Evolutionary conservation across 805 yeast genomes (phyloP).

Genomic region (Priceomyces carsonii): DNA sequence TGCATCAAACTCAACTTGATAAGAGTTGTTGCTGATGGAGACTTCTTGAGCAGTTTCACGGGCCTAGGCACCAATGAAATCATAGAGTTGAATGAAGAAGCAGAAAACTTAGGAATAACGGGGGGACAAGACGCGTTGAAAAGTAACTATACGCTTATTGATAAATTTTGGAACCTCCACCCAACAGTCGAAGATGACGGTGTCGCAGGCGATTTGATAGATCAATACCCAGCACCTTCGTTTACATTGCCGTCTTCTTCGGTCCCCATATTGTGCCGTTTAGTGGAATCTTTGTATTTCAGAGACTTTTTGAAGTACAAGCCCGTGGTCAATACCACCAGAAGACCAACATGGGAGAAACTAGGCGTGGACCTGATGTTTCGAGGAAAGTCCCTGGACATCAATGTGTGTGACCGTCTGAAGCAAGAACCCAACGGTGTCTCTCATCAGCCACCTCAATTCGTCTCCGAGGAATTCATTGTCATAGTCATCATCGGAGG

Average conservation of each 20-base stretch:
- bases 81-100: constrained; percentile 10
- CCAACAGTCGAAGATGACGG: constrained; percentile 36
- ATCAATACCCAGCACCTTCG: constrained; percentile 48
- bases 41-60: constrained; percentile 21
- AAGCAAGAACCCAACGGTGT: constrained; percentile 18
- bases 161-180: constrained; percentile 49
- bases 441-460: constrained; percentile 1
- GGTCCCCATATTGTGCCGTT: constrained; percentile 71
- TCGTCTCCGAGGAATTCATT: constrained; percentile 25
- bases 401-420: constrained; percentile 31
- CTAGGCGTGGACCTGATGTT: constrained; percentile 41
- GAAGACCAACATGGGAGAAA: constrained; percentile 47
- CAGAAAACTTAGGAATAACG: constrained; percentile 29
- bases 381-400: constrained; percentile 40
- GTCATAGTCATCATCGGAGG: constrained; percentile 78
- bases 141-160: constrained; percentile 37
- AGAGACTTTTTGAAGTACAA: constrained; percentile 50
- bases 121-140: constrained; percentile 30
- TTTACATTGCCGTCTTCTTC: constrained; percentile 76
- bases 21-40: constrained; percentile 26
- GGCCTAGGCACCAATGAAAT: constrained; percentile 12
- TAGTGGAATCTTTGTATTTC: constrained; percentile 67
- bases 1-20: constrained; percentile 52
- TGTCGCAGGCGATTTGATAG: constrained; percentile 11
- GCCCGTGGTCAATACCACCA: constrained; percentile 34